These are phyloP conservation scores for Akanthomyces uredinophilus DNA, from an alignment of 2,329 filamentous ascomycete genomes.

Conservation along the genomic window DNA sequence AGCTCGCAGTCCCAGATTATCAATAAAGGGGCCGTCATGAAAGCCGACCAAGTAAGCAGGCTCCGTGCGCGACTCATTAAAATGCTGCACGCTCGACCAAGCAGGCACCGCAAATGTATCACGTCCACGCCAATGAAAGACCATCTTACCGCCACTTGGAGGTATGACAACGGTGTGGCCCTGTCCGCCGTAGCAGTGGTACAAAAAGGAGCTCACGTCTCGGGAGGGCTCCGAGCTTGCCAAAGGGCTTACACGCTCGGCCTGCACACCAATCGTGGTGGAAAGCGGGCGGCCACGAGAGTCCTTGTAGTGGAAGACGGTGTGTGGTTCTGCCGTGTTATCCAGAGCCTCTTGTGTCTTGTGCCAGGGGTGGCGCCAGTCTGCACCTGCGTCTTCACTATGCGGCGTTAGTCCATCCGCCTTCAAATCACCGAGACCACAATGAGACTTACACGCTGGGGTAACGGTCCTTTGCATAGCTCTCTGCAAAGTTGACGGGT, in stretches of 20 bases:
- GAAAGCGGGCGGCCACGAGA: constrained; percentile 31
- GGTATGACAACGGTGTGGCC: constrained; percentile 38
- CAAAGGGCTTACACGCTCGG: constrained; percentile 40
- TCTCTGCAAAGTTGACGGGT: constrained; percentile 50
- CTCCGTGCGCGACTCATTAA: constrained; percentile 27
- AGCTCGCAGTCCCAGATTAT: constrained; percentile 15
- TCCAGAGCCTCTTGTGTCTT: constrained; percentile 37
- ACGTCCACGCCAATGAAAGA: constrained; percentile 38
- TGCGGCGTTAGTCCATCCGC: background rate
- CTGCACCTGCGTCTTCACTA: constrained; percentile 15
- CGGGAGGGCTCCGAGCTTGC: constrained; percentile 29
- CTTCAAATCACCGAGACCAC: background rate
- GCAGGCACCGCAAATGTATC: constrained; percentile 52
- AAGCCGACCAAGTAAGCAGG: constrained; percentile 31
- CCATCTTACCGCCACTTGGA: constrained; percentile 26
- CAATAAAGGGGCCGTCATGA: constrained; percentile 31
- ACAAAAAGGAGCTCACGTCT: constrained; percentile 47
- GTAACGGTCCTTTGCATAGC: constrained; percentile 42
- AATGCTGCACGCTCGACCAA: constrained; percentile 45
- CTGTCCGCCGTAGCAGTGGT: constrained; percentile 46
- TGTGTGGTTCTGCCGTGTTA: constrained; percentile 22
- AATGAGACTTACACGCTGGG: constrained; percentile 35
- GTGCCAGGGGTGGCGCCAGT: constrained; percentile 41
- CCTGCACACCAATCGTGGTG: constrained; percentile 42
- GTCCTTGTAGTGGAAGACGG: constrained; percentile 33